Percentiles rank a stretch among this genome's conserved stretches.
phyloP scores from a whole-genome alignment of 768 basidiomycete genomes.

The Lentinula lateritia region DNA sequence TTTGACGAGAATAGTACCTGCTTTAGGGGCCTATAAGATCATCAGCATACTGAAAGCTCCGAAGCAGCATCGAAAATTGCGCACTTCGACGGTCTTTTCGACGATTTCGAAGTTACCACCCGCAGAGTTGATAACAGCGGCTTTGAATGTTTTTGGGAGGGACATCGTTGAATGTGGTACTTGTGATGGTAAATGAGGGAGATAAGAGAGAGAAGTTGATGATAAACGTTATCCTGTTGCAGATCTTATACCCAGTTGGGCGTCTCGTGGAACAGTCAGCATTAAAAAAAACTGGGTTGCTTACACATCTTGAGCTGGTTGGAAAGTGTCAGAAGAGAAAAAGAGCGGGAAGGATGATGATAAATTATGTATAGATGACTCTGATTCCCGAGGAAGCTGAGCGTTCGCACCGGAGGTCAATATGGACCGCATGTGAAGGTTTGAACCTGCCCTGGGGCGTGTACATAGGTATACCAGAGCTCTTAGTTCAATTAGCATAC shows the following conservation, averaged over 20 bases:
- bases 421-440: background rate
- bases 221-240: background rate
- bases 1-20: background rate
- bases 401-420: background rate
- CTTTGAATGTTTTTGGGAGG: slow-evolving; percentile 3
- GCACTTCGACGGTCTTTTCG: background rate
- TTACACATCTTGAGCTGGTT: background rate
- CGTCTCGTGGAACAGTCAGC: background rate
- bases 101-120: background rate
- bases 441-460: background rate
- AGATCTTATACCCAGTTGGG: background rate
- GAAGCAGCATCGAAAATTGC: background rate
- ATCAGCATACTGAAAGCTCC: background rate
- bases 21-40: background rate
- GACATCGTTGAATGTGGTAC: background rate
- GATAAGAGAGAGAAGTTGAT: background rate
- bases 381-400: background rate
- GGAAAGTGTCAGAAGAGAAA: background rate
- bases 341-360: background rate
- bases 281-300: background rate
- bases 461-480: background rate
- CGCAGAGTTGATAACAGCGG: background rate
- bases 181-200: background rate
- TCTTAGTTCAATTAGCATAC: too few species aligned
- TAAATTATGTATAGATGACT: background rate